phyloP scores from a whole-genome alignment of 441 rosid genomes.

The Sinapis alba region DNA sequence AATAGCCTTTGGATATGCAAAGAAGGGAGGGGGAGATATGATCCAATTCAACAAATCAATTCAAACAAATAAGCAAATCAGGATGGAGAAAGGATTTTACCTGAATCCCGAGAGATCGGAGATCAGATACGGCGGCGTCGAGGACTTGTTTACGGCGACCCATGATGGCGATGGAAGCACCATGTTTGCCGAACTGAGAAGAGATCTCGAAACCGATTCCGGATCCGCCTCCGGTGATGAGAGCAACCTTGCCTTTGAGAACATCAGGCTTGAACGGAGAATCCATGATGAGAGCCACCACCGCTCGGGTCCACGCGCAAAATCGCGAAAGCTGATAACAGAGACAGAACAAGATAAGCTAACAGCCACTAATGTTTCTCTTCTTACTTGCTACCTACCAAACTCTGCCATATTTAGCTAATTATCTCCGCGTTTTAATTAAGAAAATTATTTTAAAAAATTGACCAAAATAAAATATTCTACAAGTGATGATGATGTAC shows the following conservation, averaged over 20 bases:
- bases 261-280: slow-evolving; percentile 68
- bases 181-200: slow-evolving; percentile 77
- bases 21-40: too few relatives aligned
- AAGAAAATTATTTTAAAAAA: background rate
- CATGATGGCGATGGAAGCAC: slow-evolving; percentile 83
- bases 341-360: background rate
- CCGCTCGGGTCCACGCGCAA: background rate
- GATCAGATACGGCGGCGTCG: slow-evolving; percentile 63
- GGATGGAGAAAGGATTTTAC: background rate
- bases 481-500: background rate
- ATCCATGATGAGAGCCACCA: slow-evolving; percentile 51
- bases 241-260: slow-evolving; percentile 67
- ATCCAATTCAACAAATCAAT: too few relatives aligned
- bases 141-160: slow-evolving; percentile 75
- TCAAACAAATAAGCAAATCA: too few relatives aligned
- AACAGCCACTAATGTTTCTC: background rate
- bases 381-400: background rate
- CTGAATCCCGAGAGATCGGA: slow-evolving; percentile 61
- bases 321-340: background rate
- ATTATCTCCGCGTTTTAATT: background rate
- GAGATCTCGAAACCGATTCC: slow-evolving; percentile 89
- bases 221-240: slow-evolving; percentile 93
- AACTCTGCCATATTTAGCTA: background rate
- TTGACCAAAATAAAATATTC: background rate
- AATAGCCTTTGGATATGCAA: background rate